Conservation (phyloP, 2,329 filamentous ascomycete species). For the Ophiostoma ulmi region DNA sequence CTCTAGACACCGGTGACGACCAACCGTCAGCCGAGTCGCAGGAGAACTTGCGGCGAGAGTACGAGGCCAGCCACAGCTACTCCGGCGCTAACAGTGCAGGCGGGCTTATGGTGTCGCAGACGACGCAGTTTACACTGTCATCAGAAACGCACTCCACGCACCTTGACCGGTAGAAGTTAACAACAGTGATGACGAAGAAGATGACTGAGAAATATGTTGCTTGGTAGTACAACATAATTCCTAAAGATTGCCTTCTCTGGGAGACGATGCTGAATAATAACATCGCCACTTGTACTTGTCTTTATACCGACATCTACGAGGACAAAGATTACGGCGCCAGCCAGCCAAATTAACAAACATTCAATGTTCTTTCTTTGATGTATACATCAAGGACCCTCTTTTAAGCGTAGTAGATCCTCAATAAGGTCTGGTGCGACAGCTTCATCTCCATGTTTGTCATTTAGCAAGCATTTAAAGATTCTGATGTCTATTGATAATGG, state of each 20-base stretch:
- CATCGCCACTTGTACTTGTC: background rate
- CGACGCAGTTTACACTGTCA: background rate
- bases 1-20: background rate
- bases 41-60: constrained; percentile 1
- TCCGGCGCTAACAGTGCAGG: background rate
- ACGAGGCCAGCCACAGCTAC: background rate
- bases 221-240: background rate
- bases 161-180: background rate
- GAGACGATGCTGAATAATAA: background rate
- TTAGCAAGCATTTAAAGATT: background rate
- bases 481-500: background rate
- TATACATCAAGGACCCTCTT: background rate
- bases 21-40: background rate
- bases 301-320: background rate
- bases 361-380: background rate
- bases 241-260: background rate
- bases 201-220: background rate
- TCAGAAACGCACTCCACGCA: background rate
- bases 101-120: background rate
- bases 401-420: background rate
- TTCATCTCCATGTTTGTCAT: background rate
- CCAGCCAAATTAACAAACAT: background rate
- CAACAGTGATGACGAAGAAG: too few species aligned
- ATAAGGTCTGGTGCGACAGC: background rate
- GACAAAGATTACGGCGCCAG: background rate